Percentiles rank a stretch among this genome's conserved stretches.
Conservation (phyloP, 768 basidiomycete genomes). For the Leccinum incarnatum region DNA sequence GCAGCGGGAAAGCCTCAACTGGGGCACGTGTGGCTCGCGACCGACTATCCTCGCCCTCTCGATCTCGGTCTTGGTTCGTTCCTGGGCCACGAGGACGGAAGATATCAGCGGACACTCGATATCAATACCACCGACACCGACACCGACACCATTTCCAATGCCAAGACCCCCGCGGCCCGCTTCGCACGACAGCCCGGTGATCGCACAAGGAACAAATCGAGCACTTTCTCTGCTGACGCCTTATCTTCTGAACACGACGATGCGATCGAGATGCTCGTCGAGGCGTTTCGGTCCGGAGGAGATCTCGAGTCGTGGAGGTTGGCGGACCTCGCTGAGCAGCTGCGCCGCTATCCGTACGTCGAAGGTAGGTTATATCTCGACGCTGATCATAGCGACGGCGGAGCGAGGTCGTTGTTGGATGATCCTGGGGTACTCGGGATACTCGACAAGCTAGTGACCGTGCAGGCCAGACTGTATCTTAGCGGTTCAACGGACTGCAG, state of each 20-base stretch:
- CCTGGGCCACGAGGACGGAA: background rate
- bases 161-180: no score
- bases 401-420: slow-evolving; percentile 28
- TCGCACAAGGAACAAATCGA: slow-evolving; percentile 31
- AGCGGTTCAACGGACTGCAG: slow-evolving; percentile 48
- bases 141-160: no score
- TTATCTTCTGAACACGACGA: slow-evolving; percentile 42
- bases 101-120: background rate
- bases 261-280: slow-evolving; percentile 42
- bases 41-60: slow-evolving; percentile 44
- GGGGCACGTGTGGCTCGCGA: slow-evolving; percentile 52
- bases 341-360: slow-evolving; percentile 23
- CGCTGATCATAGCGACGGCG: slow-evolving; percentile 1
- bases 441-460: slow-evolving; percentile 53
- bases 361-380: slow-evolving; percentile 19
- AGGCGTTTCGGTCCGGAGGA: slow-evolving; percentile 41
- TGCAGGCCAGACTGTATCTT: slow-evolving; percentile 51
- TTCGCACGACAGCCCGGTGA: no score
- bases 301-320: slow-evolving; percentile 40
- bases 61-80: background rate
- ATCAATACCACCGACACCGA: background rate
- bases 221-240: slow-evolving; percentile 32
- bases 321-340: slow-evolving; percentile 42
- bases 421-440: slow-evolving; percentile 55
- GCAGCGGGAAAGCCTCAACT: slow-evolving; percentile 16